Conservation (phyloP, 108 stramenopile species). For the Conticribra guillardii region DNA sequence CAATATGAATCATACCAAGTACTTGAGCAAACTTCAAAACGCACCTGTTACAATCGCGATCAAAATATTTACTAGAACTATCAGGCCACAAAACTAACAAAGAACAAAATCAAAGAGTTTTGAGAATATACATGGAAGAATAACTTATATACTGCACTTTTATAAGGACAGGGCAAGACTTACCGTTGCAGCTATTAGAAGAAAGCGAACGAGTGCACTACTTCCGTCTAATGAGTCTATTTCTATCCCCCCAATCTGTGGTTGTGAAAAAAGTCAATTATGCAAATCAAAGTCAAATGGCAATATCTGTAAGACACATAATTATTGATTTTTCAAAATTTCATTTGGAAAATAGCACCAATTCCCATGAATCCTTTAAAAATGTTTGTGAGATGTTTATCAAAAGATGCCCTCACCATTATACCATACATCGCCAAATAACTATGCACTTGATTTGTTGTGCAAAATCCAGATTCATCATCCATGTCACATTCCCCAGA, state of each 20-base stretch:
- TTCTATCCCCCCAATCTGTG: constrained; percentile 21
- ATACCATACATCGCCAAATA: constrained; percentile 32
- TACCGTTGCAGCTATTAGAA: constrained; percentile 22
- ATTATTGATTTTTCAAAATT: not conserved
- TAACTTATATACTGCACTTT: not conserved
- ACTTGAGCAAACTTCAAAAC: constrained; percentile 2
- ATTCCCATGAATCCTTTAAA: too few relatives aligned
- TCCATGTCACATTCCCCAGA: constrained; percentile 6
- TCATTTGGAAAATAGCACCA: not conserved
- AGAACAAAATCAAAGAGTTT: not conserved
- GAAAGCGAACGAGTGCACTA: constrained; percentile 5
- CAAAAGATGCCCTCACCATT: too few relatives aligned
- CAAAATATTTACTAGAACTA: constrained; percentile 30
- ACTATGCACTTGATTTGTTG: constrained; percentile 15
- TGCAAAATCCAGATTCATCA: constrained; percentile 12
- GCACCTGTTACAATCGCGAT: constrained; percentile 32
- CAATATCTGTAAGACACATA: not conserved
- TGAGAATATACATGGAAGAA: not conserved
- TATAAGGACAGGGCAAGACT: not conserved
- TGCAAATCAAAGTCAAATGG: too few relatives aligned
- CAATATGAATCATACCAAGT: constrained; percentile 9
- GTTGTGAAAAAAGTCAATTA: not conserved
- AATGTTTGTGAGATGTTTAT: too few relatives aligned
- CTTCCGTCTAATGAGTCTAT: not conserved
- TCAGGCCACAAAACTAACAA: constrained; percentile 19